A percentile compares a stretch with the other conserved stretches of the same genome.
Evolutionary conservation across 2,329 filamentous ascomycete species (phyloP).

Genomic region (Truncatella angustata): DNA sequence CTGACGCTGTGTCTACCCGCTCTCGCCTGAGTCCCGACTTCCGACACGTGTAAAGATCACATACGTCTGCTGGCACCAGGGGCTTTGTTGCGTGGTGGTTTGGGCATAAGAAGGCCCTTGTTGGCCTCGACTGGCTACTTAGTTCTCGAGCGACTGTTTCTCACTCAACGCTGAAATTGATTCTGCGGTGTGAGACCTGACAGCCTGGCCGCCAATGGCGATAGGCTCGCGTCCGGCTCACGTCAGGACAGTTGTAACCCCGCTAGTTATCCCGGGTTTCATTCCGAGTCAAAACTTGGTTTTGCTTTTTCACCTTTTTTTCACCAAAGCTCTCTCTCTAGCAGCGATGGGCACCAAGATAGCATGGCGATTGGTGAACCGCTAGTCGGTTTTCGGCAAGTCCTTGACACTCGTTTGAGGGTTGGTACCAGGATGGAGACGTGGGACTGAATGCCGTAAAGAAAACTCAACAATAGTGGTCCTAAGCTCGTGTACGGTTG

Average conservation of each 20-base stretch:
- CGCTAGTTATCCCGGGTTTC: conserved; percentile 1
- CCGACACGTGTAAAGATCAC: neutral
- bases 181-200: neutral
- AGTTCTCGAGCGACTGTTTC: no score
- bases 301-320: neutral
- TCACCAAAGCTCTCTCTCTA: neutral
- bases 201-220: no score
- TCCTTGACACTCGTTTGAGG: neutral
- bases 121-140: no score
- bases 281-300: conserved; percentile 2
- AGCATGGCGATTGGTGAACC: no score
- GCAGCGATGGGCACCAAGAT: neutral
- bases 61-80: neutral
- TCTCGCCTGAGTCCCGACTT: neutral
- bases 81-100: neutral
- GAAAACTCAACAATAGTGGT: no score
- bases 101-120: neutral
- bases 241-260: no score
- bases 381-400: neutral
- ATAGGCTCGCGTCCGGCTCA: conserved; percentile 2
- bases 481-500: neutral
- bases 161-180: no score
- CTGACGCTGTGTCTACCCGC: neutral
- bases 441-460: no score
- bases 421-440: neutral